These are phyloP conservation scores for Apiosordaria backusii DNA, from an alignment of 495 filamentous ascomycete genomes.

Conservation along the genomic window DNA sequence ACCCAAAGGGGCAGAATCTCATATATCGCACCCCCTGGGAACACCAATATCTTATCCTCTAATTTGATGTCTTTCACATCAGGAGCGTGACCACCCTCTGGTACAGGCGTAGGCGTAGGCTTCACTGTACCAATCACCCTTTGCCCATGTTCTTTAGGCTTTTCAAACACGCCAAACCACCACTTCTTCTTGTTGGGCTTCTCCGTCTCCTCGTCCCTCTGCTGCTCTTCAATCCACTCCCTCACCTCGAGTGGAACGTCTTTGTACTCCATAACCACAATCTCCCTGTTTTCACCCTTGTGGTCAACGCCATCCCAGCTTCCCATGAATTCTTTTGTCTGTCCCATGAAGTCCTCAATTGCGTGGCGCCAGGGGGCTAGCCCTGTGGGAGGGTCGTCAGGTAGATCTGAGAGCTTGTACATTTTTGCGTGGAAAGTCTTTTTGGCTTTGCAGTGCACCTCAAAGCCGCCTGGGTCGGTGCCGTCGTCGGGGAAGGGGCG, in stretches of 20 bases:
- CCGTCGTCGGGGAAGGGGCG: slow-evolving; percentile 34
- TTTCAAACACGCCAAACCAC: slow-evolving; percentile 30
- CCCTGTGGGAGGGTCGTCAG: slow-evolving; percentile 18
- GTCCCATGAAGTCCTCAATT: slow-evolving; percentile 26
- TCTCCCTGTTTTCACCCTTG: slow-evolving; percentile 31
- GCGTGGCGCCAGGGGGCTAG: slow-evolving; percentile 28
- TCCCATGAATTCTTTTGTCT: slow-evolving; percentile 23
- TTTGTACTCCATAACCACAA: slow-evolving; percentile 35
- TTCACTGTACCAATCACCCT: slow-evolving; percentile 17
- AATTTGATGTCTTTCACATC: slow-evolving; percentile 10
- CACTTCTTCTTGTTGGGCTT: slow-evolving; percentile 23
- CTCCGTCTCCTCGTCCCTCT: slow-evolving; percentile 10
- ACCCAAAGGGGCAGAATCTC: slow-evolving; percentile 36
- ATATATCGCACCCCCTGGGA: slow-evolving; percentile 31
- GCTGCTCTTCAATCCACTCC: slow-evolving; percentile 35
- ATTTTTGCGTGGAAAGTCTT: slow-evolving; percentile 28
- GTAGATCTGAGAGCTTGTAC: slow-evolving; percentile 33
- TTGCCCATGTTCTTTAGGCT: slow-evolving; percentile 25
- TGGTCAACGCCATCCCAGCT: slow-evolving; percentile 37
- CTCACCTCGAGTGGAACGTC: slow-evolving; percentile 28
- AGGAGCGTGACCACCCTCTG: not conserved
- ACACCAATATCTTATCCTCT: slow-evolving; percentile 36
- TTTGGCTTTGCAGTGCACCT: slow-evolving; percentile 28
- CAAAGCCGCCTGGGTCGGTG: slow-evolving; percentile 28
- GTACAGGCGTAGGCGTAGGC: slow-evolving; percentile 13